These are phyloP conservation scores for Chlorencoelia australis DNA, from an alignment of 2,329 filamentous ascomycete species.

Conservation along the genomic window DNA sequence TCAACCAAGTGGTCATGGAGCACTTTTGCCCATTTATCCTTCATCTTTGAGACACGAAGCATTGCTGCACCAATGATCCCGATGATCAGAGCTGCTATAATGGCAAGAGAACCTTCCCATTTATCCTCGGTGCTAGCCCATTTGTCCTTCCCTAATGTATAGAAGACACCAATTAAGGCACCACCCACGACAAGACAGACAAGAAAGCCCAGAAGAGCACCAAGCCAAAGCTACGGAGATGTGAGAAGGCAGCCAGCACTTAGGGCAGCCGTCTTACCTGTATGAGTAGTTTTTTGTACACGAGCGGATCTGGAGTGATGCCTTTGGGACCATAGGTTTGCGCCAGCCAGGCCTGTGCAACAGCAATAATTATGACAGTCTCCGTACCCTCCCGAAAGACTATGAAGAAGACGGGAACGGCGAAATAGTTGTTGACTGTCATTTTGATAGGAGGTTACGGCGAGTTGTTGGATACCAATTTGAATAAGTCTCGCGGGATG, in stretches of 20 bases:
- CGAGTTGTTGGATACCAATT: too few relatives aligned
- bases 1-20: slow-evolving; percentile 58
- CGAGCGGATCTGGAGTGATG: slow-evolving; percentile 44
- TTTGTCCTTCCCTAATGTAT: slow-evolving; percentile 52
- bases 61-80: slow-evolving; percentile 71
- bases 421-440: slow-evolving; percentile 62
- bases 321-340: too few relatives aligned
- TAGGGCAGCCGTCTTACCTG: slow-evolving; percentile 32
- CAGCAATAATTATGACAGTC: slow-evolving; percentile 74
- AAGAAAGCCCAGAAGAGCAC: slow-evolving; percentile 40
- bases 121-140: slow-evolving; percentile 63
- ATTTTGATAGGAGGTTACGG: slow-evolving; percentile 29
- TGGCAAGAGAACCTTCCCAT: slow-evolving; percentile 71
- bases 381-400: slow-evolving; percentile 80
- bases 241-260: neutral
- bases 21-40: slow-evolving; percentile 82
- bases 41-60: slow-evolving; percentile 71
- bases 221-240: slow-evolving; percentile 44
- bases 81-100: slow-evolving; percentile 72
- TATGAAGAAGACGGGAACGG: slow-evolving; percentile 80
- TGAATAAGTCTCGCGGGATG: too few relatives aligned
- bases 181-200: slow-evolving; percentile 49
- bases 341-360: slow-evolving; percentile 78
- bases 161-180: slow-evolving; percentile 55
- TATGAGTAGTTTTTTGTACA: slow-evolving; percentile 58